Percentiles rank a stretch among this genome's conserved stretches.
Evolutionary conservation across 495 filamentous ascomycete genomes (phyloP).

Genomic region (Letharia columbiana): DNA sequence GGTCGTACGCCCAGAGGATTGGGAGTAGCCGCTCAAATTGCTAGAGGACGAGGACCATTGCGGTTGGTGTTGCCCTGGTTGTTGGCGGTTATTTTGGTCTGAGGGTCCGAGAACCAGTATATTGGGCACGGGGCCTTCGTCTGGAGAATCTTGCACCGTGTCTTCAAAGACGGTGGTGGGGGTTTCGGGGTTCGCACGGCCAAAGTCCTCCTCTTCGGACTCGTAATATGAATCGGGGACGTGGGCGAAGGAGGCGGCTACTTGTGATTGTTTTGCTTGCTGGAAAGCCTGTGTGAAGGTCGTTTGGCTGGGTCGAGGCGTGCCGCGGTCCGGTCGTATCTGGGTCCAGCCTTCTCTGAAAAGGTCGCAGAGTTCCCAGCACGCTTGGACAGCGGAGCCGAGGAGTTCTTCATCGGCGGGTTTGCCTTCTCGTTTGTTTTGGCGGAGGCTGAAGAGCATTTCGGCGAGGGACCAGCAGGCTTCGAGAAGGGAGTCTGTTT

Average conservation of each 20-base stretch:
- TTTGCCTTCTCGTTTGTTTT: conserved; percentile 68
- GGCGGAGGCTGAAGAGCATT: conserved; percentile 87
- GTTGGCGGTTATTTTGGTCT: conserved; percentile 24
- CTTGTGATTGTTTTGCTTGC: conserved; percentile 35
- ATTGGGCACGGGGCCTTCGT: conserved; percentile 68
- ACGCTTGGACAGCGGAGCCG: conserved; percentile 79
- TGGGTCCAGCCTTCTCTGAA: conserved; percentile 92
- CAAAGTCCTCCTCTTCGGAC: conserved; percentile 28
- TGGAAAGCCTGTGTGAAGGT: conserved; percentile 52
- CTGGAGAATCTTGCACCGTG: conserved; percentile 62
- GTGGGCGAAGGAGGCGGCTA: conserved; percentile 23
- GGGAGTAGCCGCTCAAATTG: conserved; percentile 64
- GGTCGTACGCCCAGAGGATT: conserved; percentile 51
- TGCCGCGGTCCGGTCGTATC: conserved; percentile 74
- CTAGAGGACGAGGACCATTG: conserved; percentile 71
- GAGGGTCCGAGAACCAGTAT: conserved; percentile 75
- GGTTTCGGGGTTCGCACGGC: conserved; percentile 61
- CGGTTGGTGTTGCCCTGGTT: conserved; percentile 30
- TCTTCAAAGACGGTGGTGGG: conserved; percentile 93
- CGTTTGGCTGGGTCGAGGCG: conserved; percentile 73
- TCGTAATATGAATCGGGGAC: conserved; percentile 22
- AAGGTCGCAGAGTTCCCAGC: conserved; percentile 91
- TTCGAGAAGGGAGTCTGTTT: conserved; percentile 72
- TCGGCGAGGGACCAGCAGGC: conserved; percentile 88
- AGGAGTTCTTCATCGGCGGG: conserved; percentile 71